Conservation (phyloP, 805 yeast species). For the Schizosaccharomyces osmophilus region DNA sequence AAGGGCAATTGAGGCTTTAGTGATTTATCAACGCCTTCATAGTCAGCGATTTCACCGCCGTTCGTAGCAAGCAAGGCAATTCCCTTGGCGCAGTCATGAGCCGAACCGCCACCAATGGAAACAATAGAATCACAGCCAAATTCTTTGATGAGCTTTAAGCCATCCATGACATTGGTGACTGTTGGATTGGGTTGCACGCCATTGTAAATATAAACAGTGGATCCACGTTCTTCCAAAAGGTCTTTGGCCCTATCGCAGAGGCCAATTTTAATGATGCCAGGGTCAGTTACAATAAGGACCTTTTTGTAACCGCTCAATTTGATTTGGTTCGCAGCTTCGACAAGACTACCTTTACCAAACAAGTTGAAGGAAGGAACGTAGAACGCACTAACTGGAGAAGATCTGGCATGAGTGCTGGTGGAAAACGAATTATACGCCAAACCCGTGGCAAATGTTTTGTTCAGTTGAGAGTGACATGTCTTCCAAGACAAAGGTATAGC, state of each 20-base stretch:
- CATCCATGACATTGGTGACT: background rate
- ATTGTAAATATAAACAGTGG: background rate
- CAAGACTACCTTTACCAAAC: background rate
- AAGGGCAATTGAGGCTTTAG: background rate
- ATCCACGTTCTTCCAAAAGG: background rate
- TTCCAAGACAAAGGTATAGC: too few relatives aligned
- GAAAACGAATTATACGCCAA: too few relatives aligned
- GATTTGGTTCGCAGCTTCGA: background rate
- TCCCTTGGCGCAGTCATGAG: conserved; percentile 1
- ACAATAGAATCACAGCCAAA: background rate
- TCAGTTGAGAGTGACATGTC: too few relatives aligned
- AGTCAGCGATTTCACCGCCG: background rate
- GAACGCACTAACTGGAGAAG: background rate
- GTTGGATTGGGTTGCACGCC: background rate
- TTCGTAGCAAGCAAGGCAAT: background rate
- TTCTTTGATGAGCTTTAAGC: background rate
- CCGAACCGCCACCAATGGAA: background rate
- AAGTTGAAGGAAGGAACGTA: background rate
- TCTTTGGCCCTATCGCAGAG: background rate
- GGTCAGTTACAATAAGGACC: background rate
- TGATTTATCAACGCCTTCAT: background rate
- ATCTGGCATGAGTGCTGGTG: background rate
- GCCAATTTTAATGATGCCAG: background rate
- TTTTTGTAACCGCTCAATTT: background rate
- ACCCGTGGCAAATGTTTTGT: too few relatives aligned